Base-by-base conservation (phyloP, 2,329 filamentous ascomycete species). In the Penicillium nordicum region DNA sequence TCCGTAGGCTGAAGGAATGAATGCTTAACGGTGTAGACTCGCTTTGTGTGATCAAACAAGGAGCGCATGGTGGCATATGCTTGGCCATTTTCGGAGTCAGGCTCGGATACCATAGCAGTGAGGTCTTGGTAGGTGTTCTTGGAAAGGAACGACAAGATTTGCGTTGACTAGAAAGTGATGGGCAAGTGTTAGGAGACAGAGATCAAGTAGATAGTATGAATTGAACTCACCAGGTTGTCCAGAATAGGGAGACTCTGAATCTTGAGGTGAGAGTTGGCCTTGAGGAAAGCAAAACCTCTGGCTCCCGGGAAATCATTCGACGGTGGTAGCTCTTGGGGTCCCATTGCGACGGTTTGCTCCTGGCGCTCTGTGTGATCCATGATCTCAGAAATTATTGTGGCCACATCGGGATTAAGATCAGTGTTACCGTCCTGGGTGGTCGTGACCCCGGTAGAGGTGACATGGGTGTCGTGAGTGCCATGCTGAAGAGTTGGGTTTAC, bases 21-120 rank as follows among this genome's bases (percentile, higher is more conserved):
- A 34, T 80, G 77, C 49, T 80, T 80, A 32, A 80, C 74, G 16
- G 76, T 82, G 67, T 86, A 86, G 2, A 86, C 79, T 58, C 83
- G 81, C 60, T 86, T 85, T 0, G 83, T 85, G 59, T 86, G 82
- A 57, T 86, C 82, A 61, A 87, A 87, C 8, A 86, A 74, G 5
- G 80, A 82, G 63, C 84, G 84, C 67, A 87, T 76, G 1, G 82
- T 83, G 4, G 79, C 77, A 69, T 86, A 87, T n/a, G 84, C 82
- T 67, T 86, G 82, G 9, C 82, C 83, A 59, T 79, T 77, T 55
- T 82, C 79, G 2, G 81, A 82, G 18, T 82, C 78, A 16, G 79
- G 80, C 40, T 81, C 77, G 2, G 79, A 81, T 32, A 85, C 80
- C 57, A 86, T 81, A 30, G 79, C 77, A 46, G 84, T 78, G 36